phyloP scores from a whole-genome alignment of 2,329 filamentous ascomycete genomes.

The Cyanodermella asteris region DNA sequence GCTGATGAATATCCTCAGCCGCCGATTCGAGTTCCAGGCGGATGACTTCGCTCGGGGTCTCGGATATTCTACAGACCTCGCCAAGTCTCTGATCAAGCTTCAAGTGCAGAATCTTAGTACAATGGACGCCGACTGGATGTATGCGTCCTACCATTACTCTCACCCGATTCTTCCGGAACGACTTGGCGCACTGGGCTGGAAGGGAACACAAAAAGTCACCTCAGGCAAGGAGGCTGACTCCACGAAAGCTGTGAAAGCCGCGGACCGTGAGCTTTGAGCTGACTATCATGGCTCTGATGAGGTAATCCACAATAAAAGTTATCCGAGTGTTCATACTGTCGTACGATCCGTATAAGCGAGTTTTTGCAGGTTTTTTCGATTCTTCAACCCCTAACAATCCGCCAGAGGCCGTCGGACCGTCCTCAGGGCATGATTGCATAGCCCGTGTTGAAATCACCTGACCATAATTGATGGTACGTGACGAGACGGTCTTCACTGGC shows the following conservation, averaged over 20 bases:
- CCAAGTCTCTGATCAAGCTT: conserved; percentile 78
- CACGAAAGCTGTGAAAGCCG: conserved; percentile 43
- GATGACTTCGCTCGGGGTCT: conserved; percentile 69
- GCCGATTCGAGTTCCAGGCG: conserved; percentile 89
- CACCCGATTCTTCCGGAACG: conserved; percentile 91
- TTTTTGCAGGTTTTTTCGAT: background rate
- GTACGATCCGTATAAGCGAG: background rate
- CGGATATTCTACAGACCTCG: conserved; percentile 66
- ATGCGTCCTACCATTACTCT: conserved; percentile 95
- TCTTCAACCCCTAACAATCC: background rate
- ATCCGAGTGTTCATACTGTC: background rate
- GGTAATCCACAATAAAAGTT: conserved; percentile 4
- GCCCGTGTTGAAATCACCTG: background rate
- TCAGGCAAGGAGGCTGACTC: conserved; percentile 19
- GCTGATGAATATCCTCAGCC: conserved; percentile 83
- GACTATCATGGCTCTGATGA: conserved; percentile 14
- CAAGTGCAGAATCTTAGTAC: conserved; percentile 96
- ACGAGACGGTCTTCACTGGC: too few species aligned
- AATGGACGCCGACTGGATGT: conserved; percentile 98
- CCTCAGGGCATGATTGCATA: too few species aligned
- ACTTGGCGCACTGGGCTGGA: conserved; percentile 76
- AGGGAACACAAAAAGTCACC: conserved; percentile 33
- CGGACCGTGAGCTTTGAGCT: conserved; percentile 61
- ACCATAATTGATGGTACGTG: background rate
- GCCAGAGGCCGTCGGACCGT: too few species aligned